Conservation (phyloP, 257 asterid genomes). For the Ajuga chamaepitys region DNA sequence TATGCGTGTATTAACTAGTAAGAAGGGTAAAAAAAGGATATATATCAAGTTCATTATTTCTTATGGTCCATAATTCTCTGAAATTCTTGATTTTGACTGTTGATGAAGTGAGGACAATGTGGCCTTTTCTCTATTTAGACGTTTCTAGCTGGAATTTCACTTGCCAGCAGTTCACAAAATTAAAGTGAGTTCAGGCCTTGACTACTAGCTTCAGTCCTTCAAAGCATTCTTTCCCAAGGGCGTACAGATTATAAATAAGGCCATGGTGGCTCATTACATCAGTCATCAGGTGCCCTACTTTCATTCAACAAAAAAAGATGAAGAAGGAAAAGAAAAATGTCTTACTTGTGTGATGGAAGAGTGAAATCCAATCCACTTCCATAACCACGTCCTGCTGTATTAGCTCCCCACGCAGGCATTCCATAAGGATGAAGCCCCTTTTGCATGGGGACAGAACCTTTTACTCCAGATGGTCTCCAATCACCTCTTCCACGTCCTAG, state of each 20-base stretch:
- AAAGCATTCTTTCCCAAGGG: too few relatives aligned
- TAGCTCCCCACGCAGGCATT: constrained; percentile 60
- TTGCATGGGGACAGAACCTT: constrained; percentile 54
- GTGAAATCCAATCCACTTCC: constrained; percentile 98
- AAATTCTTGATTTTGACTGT: background rate
- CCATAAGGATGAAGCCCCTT: constrained; percentile 71
- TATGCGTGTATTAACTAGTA: background rate
- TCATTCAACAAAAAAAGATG: background rate
- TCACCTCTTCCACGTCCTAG: constrained; percentile 95
- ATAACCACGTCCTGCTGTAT: constrained; percentile 71
- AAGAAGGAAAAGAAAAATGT: background rate
- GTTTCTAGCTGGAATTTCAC: too few relatives aligned
- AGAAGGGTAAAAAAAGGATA: background rate
- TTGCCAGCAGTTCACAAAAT: too few relatives aligned
- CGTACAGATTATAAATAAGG: background rate
- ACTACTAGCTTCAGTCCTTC: too few relatives aligned
- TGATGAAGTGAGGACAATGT: background rate
- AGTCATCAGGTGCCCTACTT: background rate
- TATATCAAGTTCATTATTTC: background rate
- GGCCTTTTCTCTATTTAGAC: too few relatives aligned
- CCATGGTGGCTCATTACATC: background rate
- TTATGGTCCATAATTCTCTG: background rate
- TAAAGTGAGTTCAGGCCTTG: too few relatives aligned
- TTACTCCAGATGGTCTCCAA: constrained; percentile 81
- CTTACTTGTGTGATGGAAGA: constrained; percentile 97